phyloP scores from a whole-genome alignment of 1,139 yeast genomes.

The Nadsonia starkeyi-henricii region DNA sequence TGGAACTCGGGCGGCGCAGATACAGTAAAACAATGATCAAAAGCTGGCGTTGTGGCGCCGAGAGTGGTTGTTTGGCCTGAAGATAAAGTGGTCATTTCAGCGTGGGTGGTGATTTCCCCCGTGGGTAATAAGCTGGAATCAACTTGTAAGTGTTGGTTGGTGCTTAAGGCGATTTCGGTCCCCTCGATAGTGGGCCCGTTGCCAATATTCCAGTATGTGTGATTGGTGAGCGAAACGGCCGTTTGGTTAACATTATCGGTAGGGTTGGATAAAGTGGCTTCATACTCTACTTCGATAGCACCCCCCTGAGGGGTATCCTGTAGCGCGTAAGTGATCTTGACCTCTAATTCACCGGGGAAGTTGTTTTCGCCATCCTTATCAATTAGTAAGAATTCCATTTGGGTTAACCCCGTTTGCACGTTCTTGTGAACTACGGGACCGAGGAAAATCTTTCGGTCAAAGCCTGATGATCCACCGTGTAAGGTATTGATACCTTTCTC shows the following conservation, averaged over 20 bases:
- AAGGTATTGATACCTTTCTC: constrained; percentile 31
- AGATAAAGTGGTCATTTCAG: no score
- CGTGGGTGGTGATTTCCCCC: no score
- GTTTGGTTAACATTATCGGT: constrained; percentile 31
- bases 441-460: constrained; percentile 30
- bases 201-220: constrained; percentile 40
- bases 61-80: no score
- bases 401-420: constrained; percentile 23
- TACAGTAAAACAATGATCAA: no score
- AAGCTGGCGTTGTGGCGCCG: no score
- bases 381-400: constrained; percentile 17
- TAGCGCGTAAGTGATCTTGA: constrained; percentile 32
- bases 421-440: constrained; percentile 35
- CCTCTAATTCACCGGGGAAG: constrained; percentile 40
- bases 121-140: constrained; percentile 12
- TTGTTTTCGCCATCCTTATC: constrained; percentile 39
- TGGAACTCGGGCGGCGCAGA: no score
- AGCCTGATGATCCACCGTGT: constrained; percentile 41
- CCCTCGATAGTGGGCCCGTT: constrained; percentile 22
- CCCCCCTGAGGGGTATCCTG: constrained; percentile 17
- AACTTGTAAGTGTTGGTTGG: constrained; percentile 26
- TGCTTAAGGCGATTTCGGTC: constrained; percentile 19
- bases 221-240: constrained; percentile 48
- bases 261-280: constrained; percentile 30
- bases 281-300: constrained; percentile 33